Conservation (phyloP, 352 stramenopile genomes). For the Pythium coloratum region DNA sequence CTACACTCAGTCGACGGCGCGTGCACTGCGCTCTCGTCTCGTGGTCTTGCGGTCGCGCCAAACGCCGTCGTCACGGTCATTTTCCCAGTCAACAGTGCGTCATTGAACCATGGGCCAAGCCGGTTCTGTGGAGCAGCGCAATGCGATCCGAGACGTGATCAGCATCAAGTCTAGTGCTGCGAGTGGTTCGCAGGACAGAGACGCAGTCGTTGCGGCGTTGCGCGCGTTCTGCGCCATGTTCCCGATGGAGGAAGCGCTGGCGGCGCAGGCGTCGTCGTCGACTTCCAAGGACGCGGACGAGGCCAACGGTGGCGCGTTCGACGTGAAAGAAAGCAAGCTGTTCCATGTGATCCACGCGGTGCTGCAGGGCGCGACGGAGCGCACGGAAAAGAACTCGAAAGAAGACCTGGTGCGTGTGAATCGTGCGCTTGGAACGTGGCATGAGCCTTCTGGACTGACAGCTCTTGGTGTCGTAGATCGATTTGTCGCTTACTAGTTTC, state of each 20-base stretch:
- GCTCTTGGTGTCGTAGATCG: conserved; percentile 35
- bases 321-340: conserved; percentile 78
- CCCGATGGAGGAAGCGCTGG: conserved; percentile 57
- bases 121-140: conserved; percentile 79
- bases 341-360: conserved; percentile 74
- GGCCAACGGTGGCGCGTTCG: conserved; percentile 31
- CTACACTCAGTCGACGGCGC: neutral
- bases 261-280: conserved; percentile 1
- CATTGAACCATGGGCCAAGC: conserved; percentile 63
- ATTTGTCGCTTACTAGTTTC: conserved; percentile 66
- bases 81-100: neutral
- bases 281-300: conserved; percentile 26
- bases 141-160: conserved; percentile 73
- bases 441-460: neutral
- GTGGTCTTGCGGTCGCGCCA: neutral
- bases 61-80: neutral
- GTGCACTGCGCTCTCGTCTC: neutral
- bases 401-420: conserved; percentile 46
- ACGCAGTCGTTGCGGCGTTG: conserved; percentile 51
- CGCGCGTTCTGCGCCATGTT: conserved; percentile 80
- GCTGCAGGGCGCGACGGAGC: conserved; percentile 65
- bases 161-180: conserved; percentile 38
- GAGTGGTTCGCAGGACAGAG: conserved; percentile 40
- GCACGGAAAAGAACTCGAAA: conserved; percentile 46
- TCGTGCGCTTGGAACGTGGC: neutral